Evolutionary conservation across 768 basidiomycete species (phyloP).

Genomic region (Pleurotus salmoneostramineus): DNA sequence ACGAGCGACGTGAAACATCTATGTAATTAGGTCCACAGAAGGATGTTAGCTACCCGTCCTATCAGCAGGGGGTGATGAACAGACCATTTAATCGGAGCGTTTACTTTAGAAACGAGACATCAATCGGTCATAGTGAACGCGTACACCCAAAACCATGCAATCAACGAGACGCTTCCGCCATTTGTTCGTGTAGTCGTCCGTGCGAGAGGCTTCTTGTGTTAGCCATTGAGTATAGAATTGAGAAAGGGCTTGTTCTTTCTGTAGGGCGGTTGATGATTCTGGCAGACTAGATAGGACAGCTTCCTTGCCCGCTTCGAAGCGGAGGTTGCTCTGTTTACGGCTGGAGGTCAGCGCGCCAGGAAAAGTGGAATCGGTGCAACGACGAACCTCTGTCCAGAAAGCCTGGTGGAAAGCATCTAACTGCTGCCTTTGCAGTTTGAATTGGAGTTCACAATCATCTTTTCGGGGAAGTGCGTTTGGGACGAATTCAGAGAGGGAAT

Average conservation of each 20-base stretch:
- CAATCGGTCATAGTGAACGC: conserved; percentile 47
- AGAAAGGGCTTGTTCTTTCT: conserved; percentile 67
- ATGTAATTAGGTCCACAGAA: conserved; percentile 1
- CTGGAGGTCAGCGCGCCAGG: no score
- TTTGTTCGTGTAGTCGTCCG: conserved; percentile 57
- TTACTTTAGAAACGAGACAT: conserved; percentile 25
- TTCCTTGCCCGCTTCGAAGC: conserved; percentile 72
- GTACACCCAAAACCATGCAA: conserved; percentile 54
- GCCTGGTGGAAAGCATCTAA: conserved; percentile 72
- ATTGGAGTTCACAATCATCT: conserved; percentile 59
- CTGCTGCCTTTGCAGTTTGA: conserved; percentile 65
- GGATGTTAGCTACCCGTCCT: no score
- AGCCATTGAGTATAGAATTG: conserved; percentile 76
- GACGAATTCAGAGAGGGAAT: conserved; percentile 74
- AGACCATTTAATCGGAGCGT: not conserved
- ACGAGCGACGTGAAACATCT: conserved; percentile 20
- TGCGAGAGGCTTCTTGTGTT: conserved; percentile 56
- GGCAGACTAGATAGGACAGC: conserved; percentile 56
- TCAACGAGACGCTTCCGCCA: conserved; percentile 62
- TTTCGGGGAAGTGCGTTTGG: conserved; percentile 23
- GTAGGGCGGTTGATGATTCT: conserved; percentile 38
- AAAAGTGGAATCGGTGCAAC: no score
- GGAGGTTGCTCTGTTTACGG: conserved; percentile 60
- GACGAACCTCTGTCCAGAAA: conserved; percentile 79
- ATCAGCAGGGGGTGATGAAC: not conserved